A percentile compares a stretch with the other conserved stretches of the same genome.
Conservation (phyloP, 2,329 filamentous ascomycete species). For the Teratosphaeria epicoccoides region DNA sequence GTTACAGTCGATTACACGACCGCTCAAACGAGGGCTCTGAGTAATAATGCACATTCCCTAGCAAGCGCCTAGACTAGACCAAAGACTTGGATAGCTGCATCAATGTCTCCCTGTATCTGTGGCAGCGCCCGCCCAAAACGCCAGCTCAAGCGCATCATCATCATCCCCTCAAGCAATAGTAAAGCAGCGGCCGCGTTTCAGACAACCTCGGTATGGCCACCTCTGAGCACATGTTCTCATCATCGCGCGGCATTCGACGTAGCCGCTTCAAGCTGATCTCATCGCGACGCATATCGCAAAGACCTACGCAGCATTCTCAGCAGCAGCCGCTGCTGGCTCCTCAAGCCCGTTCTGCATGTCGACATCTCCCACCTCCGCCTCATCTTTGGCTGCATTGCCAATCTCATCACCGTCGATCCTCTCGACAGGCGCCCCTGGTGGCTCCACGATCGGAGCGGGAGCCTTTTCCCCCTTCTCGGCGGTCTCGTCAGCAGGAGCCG, state of each 20-base stretch:
- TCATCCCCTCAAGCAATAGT: background rate
- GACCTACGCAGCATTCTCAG: background rate
- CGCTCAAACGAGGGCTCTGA: background rate
- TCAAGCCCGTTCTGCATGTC: conserved; percentile 13
- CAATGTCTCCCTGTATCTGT: background rate
- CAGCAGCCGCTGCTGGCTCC: background rate
- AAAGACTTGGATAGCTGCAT: background rate
- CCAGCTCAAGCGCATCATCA: background rate
- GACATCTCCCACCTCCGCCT: conserved; percentile 11
- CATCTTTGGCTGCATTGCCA: conserved; percentile 4
- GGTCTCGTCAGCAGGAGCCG: conserved; percentile 11
- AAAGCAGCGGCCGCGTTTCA: background rate
- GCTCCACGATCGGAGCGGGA: background rate
- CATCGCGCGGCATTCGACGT: background rate
- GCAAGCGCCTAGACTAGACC: background rate
- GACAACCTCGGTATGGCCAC: background rate
- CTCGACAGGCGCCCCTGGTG: conserved; percentile 5
- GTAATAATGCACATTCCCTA: background rate
- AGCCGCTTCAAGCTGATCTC: background rate
- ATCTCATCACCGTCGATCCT: background rate
- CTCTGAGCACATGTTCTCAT: background rate
- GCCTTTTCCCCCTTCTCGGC: conserved; percentile 13
- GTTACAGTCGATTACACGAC: no score
- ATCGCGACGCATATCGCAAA: background rate
- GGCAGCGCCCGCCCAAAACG: background rate